A percentile compares a stretch with the other conserved stretches of the same genome.
These are phyloP conservation scores for Lactarius akahatsu DNA, from an alignment of 768 basidiomycete species.

Conservation along the genomic window DNA sequence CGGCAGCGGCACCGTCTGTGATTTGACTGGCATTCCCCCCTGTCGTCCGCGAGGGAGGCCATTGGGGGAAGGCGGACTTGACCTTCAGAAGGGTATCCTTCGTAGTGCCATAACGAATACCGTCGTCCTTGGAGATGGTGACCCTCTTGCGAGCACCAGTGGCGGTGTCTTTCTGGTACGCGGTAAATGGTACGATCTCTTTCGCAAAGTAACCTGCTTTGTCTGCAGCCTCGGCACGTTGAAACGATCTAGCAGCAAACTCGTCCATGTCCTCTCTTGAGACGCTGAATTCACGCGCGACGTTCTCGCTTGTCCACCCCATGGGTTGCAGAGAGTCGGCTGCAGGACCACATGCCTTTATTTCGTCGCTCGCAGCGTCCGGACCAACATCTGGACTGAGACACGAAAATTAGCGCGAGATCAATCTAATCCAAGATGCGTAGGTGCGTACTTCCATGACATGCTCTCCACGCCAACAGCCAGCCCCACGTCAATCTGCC, in stretches of 20 bases:
- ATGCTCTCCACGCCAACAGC: constrained; percentile 87
- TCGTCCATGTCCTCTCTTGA: constrained; percentile 74
- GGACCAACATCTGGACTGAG: constrained; percentile 63
- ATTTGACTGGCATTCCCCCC: constrained; percentile 87
- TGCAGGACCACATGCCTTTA: constrained; percentile 55
- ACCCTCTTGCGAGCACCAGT: constrained; percentile 54
- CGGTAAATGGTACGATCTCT: constrained; percentile 78
- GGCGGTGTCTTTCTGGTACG: constrained; percentile 54
- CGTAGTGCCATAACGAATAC: constrained; percentile 74
- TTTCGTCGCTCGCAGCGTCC: constrained; percentile 57
- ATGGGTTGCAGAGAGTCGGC: constrained; percentile 68
- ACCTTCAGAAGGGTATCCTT: constrained; percentile 62
- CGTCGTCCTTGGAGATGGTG: constrained; percentile 70
- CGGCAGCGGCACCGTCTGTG: constrained; percentile 81
- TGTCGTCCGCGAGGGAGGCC: constrained; percentile 70
- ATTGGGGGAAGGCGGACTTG: constrained; percentile 77
- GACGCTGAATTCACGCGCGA: constrained; percentile 70
- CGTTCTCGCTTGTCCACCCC: constrained; percentile 91
- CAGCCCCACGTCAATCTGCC: constrained; percentile 80
- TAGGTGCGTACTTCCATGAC: constrained; percentile 60
- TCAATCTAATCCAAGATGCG: constrained; percentile 30
- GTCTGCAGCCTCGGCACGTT: constrained; percentile 74
- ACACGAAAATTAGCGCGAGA: constrained; percentile 28
- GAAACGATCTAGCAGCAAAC: constrained; percentile 72
- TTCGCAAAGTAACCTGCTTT: constrained; percentile 59